These are phyloP conservation scores for Ascochyta lentis DNA, from an alignment of 2,329 filamentous ascomycete genomes.

Conservation along the genomic window DNA sequence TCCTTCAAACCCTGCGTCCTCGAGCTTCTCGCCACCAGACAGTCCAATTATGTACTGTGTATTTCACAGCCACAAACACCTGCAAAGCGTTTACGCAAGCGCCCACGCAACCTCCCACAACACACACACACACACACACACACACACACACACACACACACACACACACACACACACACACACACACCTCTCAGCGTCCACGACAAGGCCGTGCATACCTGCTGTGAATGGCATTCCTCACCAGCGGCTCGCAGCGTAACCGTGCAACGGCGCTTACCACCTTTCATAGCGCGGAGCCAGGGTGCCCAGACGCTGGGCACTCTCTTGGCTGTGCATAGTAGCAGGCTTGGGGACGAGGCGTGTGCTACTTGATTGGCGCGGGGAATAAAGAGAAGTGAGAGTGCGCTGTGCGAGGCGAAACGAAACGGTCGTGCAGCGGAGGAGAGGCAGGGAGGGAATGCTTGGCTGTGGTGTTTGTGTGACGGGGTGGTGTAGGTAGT, in stretches of 20 bases:
- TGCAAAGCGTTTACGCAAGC: neutral
- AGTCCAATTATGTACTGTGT: neutral
- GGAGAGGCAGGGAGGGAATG: conserved; percentile 14
- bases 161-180: no score
- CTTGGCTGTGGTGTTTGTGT: conserved; percentile 20
- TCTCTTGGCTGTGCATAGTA: conserved; percentile 6
- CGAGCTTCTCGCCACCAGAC: neutral
- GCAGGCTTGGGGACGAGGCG: conserved; percentile 1
- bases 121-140: no score
- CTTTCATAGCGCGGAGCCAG: neutral
- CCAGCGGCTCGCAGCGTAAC: no score
- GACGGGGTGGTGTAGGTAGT: neutral
- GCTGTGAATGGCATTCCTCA: no score
- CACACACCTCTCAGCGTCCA: no score
- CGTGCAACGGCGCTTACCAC: neutral
- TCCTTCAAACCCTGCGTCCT: neutral
- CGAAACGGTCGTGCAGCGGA: conserved; percentile 16
- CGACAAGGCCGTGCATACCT: no score
- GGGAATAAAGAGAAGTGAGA: neutral
- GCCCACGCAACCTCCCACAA: neutral
- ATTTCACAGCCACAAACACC: neutral
- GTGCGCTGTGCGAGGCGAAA: conserved; percentile 6
- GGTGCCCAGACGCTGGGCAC: neutral
- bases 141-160: no score
- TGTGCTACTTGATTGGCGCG: conserved; percentile 11